Conservation (phyloP, 108 stramenopile species). For the Skeletonema marinoi region DNA sequence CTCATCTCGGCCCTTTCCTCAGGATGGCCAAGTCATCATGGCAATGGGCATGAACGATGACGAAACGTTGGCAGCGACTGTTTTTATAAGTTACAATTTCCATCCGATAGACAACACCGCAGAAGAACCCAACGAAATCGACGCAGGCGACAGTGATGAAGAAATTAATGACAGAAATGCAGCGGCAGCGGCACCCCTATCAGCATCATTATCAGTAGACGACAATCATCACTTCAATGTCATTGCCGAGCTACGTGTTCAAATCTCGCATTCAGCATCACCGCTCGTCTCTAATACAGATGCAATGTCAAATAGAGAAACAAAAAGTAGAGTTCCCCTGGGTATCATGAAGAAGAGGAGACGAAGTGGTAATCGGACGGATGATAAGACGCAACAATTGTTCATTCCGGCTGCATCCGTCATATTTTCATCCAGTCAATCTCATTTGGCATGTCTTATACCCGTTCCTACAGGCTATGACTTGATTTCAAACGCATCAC, state of each 20-base stretch:
- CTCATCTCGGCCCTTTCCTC: constrained; percentile 37
- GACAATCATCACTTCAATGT: constrained; percentile 14
- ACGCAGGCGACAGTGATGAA: not conserved
- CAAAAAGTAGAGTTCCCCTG: constrained; percentile 41
- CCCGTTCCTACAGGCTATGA: constrained; percentile 33
- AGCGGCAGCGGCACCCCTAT: not conserved
- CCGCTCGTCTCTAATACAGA: constrained; percentile 28
- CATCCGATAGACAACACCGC: constrained; percentile 6
- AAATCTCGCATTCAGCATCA: constrained; percentile 26
- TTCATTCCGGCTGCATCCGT: constrained; percentile 31
- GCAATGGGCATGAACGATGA: constrained; percentile 40
- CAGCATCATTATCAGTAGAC: not conserved
- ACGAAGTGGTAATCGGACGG: not conserved
- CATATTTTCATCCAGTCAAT: constrained; percentile 32
- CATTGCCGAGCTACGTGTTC: constrained; percentile 46
- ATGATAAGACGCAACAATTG: not conserved
- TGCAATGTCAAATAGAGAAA: constrained; percentile 42
- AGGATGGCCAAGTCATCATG: constrained; percentile 19
- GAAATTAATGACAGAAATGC: constrained; percentile 2
- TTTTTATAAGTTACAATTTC: constrained; percentile 41
- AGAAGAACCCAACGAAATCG: not conserved
- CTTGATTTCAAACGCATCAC: not conserved
- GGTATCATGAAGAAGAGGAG: constrained; percentile 28
- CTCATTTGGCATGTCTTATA: constrained; percentile 39
- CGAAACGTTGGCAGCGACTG: constrained; percentile 30